Conservation (phyloP, 495 filamentous ascomycete genomes). For the Pseudevernia furfuracea region DNA sequence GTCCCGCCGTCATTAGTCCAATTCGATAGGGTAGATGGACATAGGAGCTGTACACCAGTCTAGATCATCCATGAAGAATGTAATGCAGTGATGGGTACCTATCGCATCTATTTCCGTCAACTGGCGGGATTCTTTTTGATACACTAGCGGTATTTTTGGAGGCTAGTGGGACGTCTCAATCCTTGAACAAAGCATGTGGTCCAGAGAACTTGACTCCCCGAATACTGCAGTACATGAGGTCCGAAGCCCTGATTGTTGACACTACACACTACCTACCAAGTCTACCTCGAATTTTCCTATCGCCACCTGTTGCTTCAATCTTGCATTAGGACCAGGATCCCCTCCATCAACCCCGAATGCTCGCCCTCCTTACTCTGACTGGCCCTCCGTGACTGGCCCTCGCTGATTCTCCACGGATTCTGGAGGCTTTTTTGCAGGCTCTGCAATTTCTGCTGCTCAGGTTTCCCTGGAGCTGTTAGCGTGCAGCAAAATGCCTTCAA, state of each 20-base stretch:
- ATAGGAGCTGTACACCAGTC: not conserved
- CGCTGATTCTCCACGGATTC: not conserved
- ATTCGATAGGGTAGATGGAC: not conserved
- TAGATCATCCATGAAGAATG: conserved; percentile 2
- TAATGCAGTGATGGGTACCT: conserved; percentile 7
- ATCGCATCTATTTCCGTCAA: not conserved
- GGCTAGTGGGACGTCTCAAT: conserved; percentile 10
- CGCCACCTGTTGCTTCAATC: not conserved
- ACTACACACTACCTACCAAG: not conserved
- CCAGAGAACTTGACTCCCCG: not conserved
- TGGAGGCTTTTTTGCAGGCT: not conserved
- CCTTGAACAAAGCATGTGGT: conserved; percentile 11
- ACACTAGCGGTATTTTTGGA: conserved; percentile 9
- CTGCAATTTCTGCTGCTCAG: not conserved
- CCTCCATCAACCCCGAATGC: not conserved
- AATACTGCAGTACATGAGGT: not conserved
- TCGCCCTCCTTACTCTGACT: not conserved
- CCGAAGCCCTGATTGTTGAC: not conserved
- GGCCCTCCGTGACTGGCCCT: not conserved
- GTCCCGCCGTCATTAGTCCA: conserved; percentile 14
- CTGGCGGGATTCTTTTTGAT: conserved; percentile 7
- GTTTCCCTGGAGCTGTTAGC: not conserved
- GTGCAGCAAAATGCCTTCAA: conserved; percentile 24
- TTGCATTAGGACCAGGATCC: not conserved
- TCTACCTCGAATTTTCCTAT: not conserved